Percentiles rank a stretch among this genome's conserved stretches.
phyloP scores from a whole-genome alignment of 345 rosid genomes.

The Eucalyptus tenuipes region DNA sequence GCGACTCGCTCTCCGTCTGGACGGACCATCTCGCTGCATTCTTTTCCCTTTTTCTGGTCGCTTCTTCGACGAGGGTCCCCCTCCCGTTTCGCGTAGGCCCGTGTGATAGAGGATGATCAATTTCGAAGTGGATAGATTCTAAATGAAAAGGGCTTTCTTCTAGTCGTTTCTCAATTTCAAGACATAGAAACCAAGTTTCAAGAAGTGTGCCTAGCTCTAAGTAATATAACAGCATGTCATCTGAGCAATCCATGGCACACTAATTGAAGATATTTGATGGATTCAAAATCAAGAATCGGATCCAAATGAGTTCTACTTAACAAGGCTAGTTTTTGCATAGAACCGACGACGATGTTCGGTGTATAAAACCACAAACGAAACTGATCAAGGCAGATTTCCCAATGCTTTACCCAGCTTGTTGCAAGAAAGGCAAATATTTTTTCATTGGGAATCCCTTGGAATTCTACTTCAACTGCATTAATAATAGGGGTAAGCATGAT shows the following conservation, averaged over 20 bases:
- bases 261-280: background rate
- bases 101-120: rapidly evolving
- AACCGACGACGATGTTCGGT: rapidly evolving
- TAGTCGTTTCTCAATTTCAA: background rate
- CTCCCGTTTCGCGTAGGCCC: background rate
- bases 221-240: background rate
- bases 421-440: background rate
- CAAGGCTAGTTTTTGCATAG: background rate
- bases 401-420: background rate
- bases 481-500: too few species aligned
- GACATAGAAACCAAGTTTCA: background rate
- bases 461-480: background rate
- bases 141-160: too few species aligned
- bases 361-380: background rate
- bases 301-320: background rate
- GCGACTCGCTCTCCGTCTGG: background rate
- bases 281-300: too few species aligned
- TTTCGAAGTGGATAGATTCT: background rate
- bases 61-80: background rate
- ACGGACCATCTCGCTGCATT: background rate
- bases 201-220: background rate
- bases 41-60: too few species aligned
- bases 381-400: background rate
- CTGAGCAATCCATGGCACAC: rapidly evolving
- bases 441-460: background rate